Evolutionary conservation across 1,284 basidiomycete genomes (phyloP), one percentile per base, ranked within the genome.

Genomic region (Leccinum griseonigrum): DNA sequence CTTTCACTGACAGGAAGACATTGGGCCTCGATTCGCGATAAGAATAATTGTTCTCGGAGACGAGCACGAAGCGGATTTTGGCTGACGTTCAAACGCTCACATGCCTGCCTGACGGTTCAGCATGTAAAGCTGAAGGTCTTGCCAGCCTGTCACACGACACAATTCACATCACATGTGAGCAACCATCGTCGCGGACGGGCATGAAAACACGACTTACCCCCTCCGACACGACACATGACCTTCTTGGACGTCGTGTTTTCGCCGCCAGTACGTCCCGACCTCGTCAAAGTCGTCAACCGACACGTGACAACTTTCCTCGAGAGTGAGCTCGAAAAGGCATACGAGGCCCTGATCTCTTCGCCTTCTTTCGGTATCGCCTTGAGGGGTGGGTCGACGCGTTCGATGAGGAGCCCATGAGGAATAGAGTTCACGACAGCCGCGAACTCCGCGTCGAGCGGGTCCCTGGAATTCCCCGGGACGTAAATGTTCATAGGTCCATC

Each of bases 221-320:
- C 91, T 60, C 91, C 91, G 60, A 94, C 87, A 64, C 91, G 85
- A 75, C 88, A 91, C 87, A 95, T 89, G 29, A 94, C 92, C 75
- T 92, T 93, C 82, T 88, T 91, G 60, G 83, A 85, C 67, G 79
- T 83, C 60, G 74, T 74, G 58, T 69, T 69, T 59, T 79, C 72
- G 58, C 78, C 54, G 22, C 81, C 75, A 51, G 78, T 74, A 58
- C 81, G 79, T 72, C 85, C 82, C 8, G 82, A 75, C 54, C 90
- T 82, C 59, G 83, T 83, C 72, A 91, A 78, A 56, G 90, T 91
- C 53, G 94, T 91, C 74, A 96, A 77, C 67, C 90, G 86, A 73
- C 91, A 94, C 26, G 85, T 88, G 36, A 94, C 83, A 38, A 90
- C 81, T 77, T 92, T 93, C 64, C 85, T 80, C 63, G 84, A 83